Percentiles rank a stretch among this genome's conserved stretches.
Evolutionary conservation across 2,329 filamentous ascomycete species (phyloP).

Genomic region (Talaromyces sp.): DNA sequence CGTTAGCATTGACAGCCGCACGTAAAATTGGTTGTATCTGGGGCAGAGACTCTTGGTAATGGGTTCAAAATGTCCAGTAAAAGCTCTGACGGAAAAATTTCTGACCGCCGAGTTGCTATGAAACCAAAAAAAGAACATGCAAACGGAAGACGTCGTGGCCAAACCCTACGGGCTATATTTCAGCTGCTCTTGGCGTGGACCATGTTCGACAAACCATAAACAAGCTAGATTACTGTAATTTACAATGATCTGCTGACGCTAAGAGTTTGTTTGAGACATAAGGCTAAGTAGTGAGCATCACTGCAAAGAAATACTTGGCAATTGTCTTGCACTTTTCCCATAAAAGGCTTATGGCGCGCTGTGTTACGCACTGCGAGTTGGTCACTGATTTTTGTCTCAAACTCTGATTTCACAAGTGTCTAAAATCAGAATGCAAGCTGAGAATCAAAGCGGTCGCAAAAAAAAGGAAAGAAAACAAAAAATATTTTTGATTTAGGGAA

Average conservation of each 20-base stretch:
- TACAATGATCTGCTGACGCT: neutral
- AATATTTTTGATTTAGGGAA: too few species aligned
- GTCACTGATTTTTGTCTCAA: neutral
- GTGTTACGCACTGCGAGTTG: neutral
- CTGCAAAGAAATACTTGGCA: neutral
- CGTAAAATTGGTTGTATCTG: too few species aligned
- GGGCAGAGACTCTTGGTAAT: neutral
- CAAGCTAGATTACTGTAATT: neutral
- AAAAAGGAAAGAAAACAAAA: too few species aligned
- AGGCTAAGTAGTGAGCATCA: neutral
- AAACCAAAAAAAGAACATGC: neutral
- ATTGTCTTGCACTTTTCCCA: neutral
- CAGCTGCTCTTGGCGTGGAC: neutral
- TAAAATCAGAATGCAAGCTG: neutral
- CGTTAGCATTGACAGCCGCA: neutral
- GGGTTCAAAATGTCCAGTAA: neutral
- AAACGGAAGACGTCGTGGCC: neutral
- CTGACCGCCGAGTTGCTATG: too few species aligned
- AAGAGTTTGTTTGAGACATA: neutral
- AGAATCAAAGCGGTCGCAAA: too few species aligned
- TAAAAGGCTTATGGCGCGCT: neutral
- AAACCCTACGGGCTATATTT: neutral
- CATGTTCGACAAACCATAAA: neutral
- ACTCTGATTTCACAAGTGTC: neutral
- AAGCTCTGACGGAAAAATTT: too few species aligned